Evolutionary conservation across 2,329 filamentous ascomycete species (phyloP), one percentile per base, ranked within the genome.

Genomic region (Dendrostoma leiphaemia): DNA sequence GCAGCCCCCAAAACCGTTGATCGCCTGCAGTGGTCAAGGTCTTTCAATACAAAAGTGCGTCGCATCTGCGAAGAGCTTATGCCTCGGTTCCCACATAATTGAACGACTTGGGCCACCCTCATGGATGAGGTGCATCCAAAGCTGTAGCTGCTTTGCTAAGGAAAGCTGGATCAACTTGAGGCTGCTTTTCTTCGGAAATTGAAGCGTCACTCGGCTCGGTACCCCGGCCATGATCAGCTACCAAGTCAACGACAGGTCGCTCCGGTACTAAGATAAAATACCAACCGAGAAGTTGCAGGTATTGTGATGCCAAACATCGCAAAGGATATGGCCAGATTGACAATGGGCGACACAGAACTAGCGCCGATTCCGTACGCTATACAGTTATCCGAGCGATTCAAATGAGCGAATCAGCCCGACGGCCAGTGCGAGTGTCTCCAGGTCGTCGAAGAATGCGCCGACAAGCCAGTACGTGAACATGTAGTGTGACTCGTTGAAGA

Each of bases 381-480:
- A 46, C 71, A 72, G 0, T n/a, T 74, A 75, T 0, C 78, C 77
- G 3, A 79, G 55, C 0, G 74, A 76, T 59, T 80, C 76, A 44
- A 79, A 78, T 0, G 74, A 76, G 3, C 77, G 67, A 4, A 81
- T 65, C 1, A 80, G 64, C 1, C 75, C 75, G 2, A 79, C 75
- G 2, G 70, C 72, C 0, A 80, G 67, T 0, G 78, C 76, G n/a
- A 80, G 59, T 0, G 77, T 79, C 60, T 78, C 74, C 6, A 80
- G 65, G 46, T 80, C 76, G 54, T 77, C 69, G 55, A 78, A 77
- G 64, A 79, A 80, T 2, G 75, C 69, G 3, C 75, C 78, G 1
- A 80, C 67, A 13, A 78, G 63, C 75, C 76, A 80, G 63, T 79
- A 80, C 0, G 78, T 73, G 51, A 78, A 79, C 66, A 79, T 79